Evolutionary conservation across 2,329 filamentous ascomycete species (phyloP), one percentile per base, ranked within the genome.

Genomic region (Colletotrichum tofieldiae): DNA sequence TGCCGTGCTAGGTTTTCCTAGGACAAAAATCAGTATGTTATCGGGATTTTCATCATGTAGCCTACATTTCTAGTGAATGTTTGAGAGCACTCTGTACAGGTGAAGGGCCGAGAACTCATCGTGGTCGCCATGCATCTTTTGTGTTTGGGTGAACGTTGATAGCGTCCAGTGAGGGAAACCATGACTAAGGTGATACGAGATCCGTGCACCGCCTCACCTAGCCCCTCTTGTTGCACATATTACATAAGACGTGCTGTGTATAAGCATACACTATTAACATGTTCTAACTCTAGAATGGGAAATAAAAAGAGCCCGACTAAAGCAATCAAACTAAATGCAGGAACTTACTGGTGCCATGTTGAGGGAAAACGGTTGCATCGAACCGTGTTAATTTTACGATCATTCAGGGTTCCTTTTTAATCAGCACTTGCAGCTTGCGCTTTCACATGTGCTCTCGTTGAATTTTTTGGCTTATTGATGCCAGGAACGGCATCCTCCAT

Each of bases 1-100:
- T 77, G 76, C 12, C 76, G 75, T 56, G 68, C 73, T 51, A 76
- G 29, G 37, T 77, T 77, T 68, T 76, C 76, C 72, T 77, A 20
- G 5, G 35, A 23, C 8, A 23, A 35, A 39, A 5, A 20, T 16
- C 18, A 29, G 51, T 49, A 6, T 47, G 3, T 26, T 5, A 49
- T 39, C 16, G 23, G 45, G 1, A 20, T 8, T 23, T 16, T 9
- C 6, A 47, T 3, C 16, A 23, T 16, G 18, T 5, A 18, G 68
- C 72, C 3, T 52, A 73, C 75, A 43, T 74, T 75, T 67, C 75
- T 59, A 1, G 74, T 75, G 51, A 75, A 76, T 20, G 69, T 73
- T 41, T 76, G 71, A 4, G 75, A 64, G 51, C 75, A 76, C 8
- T 68, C 68, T 7, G 54, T 56, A 37, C 75, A 75, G 43, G 59